Conservation (phyloP, 169 alveolate species). For the Plasmodium gallinaceum region DNA sequence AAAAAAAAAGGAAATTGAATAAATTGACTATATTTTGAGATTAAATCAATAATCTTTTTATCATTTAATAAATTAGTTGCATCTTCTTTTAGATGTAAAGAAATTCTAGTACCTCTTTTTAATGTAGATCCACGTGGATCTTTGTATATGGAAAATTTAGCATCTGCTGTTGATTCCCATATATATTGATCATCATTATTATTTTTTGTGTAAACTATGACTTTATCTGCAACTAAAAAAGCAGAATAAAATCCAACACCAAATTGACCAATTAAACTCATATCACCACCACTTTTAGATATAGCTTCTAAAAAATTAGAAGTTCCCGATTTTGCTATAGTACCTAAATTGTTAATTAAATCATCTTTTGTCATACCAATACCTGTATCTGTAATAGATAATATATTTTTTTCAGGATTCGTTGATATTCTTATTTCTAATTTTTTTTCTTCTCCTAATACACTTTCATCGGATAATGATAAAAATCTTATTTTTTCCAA, state of each 20-base stretch:
- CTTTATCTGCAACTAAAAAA: conserved; percentile 99
- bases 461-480: conserved; percentile 79
- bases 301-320: conserved; percentile 98
- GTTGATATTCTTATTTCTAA: conserved; percentile 95
- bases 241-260: conserved; percentile 99
- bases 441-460: conserved; percentile 85
- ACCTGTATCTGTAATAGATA: conserved; percentile 98
- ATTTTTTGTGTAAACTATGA: conserved; percentile 94
- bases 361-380: conserved; percentile 99
- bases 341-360: conserved; percentile 98
- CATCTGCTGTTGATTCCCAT: conserved; percentile 98
- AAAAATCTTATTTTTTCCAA: conserved; percentile 95
- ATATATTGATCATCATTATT: conserved; percentile 96
- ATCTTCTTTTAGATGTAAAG: conserved; percentile 98
- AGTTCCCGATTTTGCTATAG: conserved; percentile 99
- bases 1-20: conserved; percentile 97
- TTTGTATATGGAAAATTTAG: conserved; percentile 93
- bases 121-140: conserved; percentile 98
- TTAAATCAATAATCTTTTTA: conserved; percentile 93
- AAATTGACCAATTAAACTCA: conserved; percentile 99
- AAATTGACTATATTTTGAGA: conserved; percentile 97
- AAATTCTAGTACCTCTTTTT: conserved; percentile 98
- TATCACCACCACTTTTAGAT: conserved; percentile 95
- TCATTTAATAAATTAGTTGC: conserved; percentile 97
- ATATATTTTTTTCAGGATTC: conserved; percentile 93